These are phyloP conservation scores for Yamadazyma epiphylla DNA, from an alignment of 1,139 yeast species.

Conservation along the genomic window DNA sequence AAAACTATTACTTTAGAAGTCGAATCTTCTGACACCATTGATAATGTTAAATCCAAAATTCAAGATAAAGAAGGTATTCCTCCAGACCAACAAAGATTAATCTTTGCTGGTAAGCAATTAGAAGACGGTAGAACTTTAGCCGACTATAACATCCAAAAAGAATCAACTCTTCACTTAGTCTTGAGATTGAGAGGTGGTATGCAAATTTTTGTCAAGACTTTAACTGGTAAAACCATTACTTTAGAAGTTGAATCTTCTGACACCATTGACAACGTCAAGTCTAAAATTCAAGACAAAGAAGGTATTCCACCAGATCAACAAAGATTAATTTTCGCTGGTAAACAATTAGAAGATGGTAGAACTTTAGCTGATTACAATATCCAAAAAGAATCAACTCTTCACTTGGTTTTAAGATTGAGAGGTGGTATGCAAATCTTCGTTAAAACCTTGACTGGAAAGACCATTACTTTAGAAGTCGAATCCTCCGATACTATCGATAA, in stretches of 20 bases:
- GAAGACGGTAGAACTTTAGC: conserved; percentile 88
- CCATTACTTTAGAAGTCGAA: conserved; percentile 41
- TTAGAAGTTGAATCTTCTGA: conserved; percentile 71
- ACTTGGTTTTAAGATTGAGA: conserved; percentile 93
- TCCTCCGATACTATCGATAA: conserved; percentile 52
- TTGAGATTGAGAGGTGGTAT: conserved; percentile 97
- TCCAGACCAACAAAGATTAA: conserved; percentile 96
- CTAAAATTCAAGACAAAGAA: conserved; percentile 53
- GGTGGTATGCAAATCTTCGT: conserved; percentile 99
- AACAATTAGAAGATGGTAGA: conserved; percentile 97
- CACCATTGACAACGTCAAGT: conserved; percentile 63
- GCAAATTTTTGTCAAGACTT: conserved; percentile 96
- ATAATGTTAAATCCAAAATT: conserved; percentile 95
- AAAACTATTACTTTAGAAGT: conserved; percentile 59
- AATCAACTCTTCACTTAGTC: conserved; percentile 89
- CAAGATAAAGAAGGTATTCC: conserved; percentile 98
- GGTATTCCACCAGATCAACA: conserved; percentile 54
- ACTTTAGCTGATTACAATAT: conserved; percentile 45
- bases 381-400: conserved; percentile 68
- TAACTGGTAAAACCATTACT: conserved; percentile 84
- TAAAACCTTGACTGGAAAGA: conserved; percentile 97
- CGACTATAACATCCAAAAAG: conserved; percentile 31
- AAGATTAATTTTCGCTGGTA: conserved; percentile 89
- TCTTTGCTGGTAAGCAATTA: conserved; percentile 96
- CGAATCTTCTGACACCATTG: conserved; percentile 33